These are phyloP conservation scores for Firmiana major DNA, from an alignment of 345 rosid species.

Conservation along the genomic window DNA sequence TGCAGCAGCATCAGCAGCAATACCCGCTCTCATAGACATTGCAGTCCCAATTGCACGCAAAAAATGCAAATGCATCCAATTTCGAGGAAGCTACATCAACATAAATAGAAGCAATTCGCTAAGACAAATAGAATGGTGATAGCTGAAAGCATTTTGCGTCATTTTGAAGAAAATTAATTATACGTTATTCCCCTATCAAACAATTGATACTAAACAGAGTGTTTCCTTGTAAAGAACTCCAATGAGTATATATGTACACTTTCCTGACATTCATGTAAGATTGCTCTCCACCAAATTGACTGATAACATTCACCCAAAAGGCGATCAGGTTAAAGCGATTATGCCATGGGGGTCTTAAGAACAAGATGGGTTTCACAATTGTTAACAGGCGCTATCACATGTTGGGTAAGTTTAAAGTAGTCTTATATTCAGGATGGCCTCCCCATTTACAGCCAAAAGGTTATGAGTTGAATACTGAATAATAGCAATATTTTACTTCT, in stretches of 20 bases:
- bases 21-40: constrained; percentile 97
- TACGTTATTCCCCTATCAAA: not conserved
- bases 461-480: not conserved
- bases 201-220: not conserved
- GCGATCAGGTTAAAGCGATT: not conserved
- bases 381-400: not conserved
- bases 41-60: constrained; percentile 97
- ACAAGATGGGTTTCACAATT: not conserved
- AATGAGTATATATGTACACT: not conserved
- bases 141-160: not conserved
- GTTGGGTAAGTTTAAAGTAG: not conserved
- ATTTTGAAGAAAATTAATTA: constrained; percentile 8
- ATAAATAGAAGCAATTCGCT: constrained; percentile 21
- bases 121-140: constrained; percentile 6
- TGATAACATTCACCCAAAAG: not conserved
- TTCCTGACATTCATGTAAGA: not conserved
- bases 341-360: not conserved
- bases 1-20: constrained; percentile 99
- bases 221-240: not conserved
- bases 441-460: not conserved
- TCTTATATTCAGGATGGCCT: not conserved
- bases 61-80: constrained; percentile 99
- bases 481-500: not conserved
- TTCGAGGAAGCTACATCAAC: constrained; percentile 79
- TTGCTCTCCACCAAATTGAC: not conserved